Evolutionary conservation across 2,329 filamentous ascomycete species (phyloP).

Genomic region (Fusarium circinatum): DNA sequence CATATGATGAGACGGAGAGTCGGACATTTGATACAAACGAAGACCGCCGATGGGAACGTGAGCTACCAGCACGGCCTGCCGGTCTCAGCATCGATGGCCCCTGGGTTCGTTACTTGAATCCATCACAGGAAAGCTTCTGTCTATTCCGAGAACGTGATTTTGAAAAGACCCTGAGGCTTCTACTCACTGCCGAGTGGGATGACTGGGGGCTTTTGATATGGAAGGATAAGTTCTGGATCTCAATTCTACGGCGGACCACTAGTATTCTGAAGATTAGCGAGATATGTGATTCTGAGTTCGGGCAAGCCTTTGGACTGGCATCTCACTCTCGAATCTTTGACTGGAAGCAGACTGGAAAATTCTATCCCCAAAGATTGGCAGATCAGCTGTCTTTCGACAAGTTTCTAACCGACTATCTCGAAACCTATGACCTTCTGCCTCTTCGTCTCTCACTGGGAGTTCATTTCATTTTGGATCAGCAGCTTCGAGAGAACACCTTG

Average conservation of each 20-base stretch:
- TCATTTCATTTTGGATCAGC: rapidly evolving
- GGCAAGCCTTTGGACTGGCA: rapidly evolving
- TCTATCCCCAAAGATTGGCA: not conserved
- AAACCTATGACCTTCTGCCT: rapidly evolving
- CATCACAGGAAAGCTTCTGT: not conserved
- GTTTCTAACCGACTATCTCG: not conserved
- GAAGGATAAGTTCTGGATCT: not conserved
- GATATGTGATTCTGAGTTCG: not conserved
- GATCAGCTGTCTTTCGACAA: not conserved
- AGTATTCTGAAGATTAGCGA: rapidly evolving
- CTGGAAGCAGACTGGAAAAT: rapidly evolving
- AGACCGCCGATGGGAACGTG: rapidly evolving
- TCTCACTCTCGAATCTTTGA: not conserved
- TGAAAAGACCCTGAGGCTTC: rapidly evolving
- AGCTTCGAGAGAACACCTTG: rapidly evolving
- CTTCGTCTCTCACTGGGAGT: not conserved
- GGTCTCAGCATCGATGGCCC: not conserved
- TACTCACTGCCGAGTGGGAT: not conserved
- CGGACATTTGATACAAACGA: rapidly evolving
- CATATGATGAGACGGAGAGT: rapidly evolving
- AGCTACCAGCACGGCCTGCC: rapidly evolving
- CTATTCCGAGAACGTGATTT: not conserved
- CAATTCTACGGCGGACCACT: not conserved
- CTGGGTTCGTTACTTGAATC: not conserved
- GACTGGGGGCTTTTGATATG: rapidly evolving